Conservation (phyloP, 1,139 yeast species). For the Protomyces inundatus region DNA sequence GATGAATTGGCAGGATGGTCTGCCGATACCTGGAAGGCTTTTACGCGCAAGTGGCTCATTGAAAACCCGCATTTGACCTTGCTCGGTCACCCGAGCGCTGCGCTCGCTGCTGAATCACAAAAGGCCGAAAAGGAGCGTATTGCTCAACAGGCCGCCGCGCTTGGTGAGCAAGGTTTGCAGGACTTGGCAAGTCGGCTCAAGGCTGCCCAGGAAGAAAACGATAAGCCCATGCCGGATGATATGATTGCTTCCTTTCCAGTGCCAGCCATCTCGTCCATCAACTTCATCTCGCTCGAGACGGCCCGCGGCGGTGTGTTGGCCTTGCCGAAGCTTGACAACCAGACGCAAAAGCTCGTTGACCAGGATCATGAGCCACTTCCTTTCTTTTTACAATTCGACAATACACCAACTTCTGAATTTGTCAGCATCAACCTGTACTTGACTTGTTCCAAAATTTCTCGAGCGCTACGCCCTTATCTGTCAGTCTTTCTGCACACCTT, state of each 20-base stretch:
- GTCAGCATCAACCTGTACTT: conserved; percentile 63
- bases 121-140: conserved; percentile 49
- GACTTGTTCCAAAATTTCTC: conserved; percentile 59
- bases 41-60: conserved; percentile 53
- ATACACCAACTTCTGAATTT: conserved; percentile 65
- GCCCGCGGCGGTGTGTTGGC: conserved; percentile 45
- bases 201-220: conserved; percentile 62
- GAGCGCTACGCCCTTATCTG: conserved; percentile 57
- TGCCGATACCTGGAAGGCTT: conserved; percentile 58
- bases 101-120: conserved; percentile 52
- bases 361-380: conserved; percentile 48
- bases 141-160: conserved; percentile 47
- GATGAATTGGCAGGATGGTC: conserved; percentile 60
- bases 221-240: conserved; percentile 66
- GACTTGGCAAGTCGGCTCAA: conserved; percentile 50
- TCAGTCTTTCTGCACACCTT: conserved; percentile 57
- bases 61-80: conserved; percentile 68
- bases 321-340: conserved; percentile 38
- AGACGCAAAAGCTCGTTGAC: conserved; percentile 37
- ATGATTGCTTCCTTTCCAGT: conserved; percentile 56
- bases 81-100: conserved; percentile 67
- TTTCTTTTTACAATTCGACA: conserved; percentile 70
- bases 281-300: conserved; percentile 65
- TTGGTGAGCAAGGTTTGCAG: conserved; percentile 60
- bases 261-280: conserved; percentile 71